These are phyloP conservation scores for Salix koriyanagi DNA, from an alignment of 345 rosid species.

Conservation along the genomic window DNA sequence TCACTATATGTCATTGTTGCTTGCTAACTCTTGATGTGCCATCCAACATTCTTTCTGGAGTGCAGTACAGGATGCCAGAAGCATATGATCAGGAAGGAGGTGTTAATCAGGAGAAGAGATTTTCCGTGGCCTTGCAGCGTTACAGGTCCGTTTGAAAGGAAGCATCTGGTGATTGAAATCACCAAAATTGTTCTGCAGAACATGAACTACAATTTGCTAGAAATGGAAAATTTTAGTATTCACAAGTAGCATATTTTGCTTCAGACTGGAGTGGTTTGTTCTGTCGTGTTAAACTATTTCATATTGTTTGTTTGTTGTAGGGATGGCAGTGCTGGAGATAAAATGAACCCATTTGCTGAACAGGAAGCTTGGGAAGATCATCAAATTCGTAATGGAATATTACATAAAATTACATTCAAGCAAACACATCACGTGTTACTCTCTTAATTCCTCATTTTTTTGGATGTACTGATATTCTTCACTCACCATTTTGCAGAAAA, in stretches of 20 bases:
- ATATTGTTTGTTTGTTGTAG: conserved; percentile 28
- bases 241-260: background rate
- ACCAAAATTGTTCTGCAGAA: background rate
- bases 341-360: conserved; percentile 97
- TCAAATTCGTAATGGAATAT: conserved; percentile 64
- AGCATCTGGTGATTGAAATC: background rate
- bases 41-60: conserved; percentile 12
- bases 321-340: conserved; percentile 62
- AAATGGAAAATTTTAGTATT: background rate
- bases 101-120: conserved; percentile 91
- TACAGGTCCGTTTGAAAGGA: conserved; percentile 48
- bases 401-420: too few relatives aligned
- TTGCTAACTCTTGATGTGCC: conserved; percentile 5
- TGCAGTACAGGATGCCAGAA: conserved; percentile 92
- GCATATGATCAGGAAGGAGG: conserved; percentile 88
- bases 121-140: conserved; percentile 84
- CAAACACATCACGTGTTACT: too few relatives aligned
- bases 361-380: conserved; percentile 99
- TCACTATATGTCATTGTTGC: background rate
- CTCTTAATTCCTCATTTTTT: too few relatives aligned
- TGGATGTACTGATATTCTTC: background rate
- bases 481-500: conserved; percentile 54
- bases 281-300: background rate
- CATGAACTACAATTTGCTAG: conserved; percentile 11
- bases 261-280: background rate